These are phyloP conservation scores for Rhizoclosmatium globosum DNA, from an alignment of 192 early-diverging fungal genomes.

Conservation along the genomic window DNA sequence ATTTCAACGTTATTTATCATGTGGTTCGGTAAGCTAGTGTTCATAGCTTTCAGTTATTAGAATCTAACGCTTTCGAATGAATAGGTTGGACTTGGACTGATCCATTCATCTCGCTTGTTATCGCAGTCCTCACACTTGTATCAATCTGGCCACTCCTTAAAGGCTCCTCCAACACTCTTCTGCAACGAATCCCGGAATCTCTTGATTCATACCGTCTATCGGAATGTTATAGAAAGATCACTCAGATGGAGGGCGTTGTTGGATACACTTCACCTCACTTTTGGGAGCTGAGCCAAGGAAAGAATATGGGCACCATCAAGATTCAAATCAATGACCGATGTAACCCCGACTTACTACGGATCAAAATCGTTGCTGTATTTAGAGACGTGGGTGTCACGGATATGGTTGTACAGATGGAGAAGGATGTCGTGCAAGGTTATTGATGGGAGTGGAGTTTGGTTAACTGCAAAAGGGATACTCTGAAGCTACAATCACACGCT, in stretches of 20 bases:
- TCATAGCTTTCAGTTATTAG: not conserved
- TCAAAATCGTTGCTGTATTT: conserved; percentile 45
- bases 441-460: not conserved
- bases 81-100: conserved; percentile 92
- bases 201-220: conserved; percentile 28
- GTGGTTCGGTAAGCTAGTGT: conserved; percentile 67
- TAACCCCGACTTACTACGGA: conserved; percentile 44
- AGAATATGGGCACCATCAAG: conserved; percentile 55
- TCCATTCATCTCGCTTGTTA: conserved; percentile 92
- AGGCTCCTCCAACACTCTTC: conserved; percentile 61
- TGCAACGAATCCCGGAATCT: conserved; percentile 49
- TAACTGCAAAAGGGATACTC: no score
- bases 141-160: conserved; percentile 86
- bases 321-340: conserved; percentile 38
- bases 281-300: conserved; percentile 55
- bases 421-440: conserved; percentile 42
- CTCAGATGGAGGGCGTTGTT: conserved; percentile 46
- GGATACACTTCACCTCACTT: conserved; percentile 54
- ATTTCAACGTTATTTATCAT: conserved; percentile 91
- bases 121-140: conserved; percentile 86
- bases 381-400: conserved; percentile 47
- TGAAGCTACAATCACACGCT: no score
- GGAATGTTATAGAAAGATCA: conserved; percentile 45
- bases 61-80: not conserved
- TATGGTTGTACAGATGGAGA: conserved; percentile 55